A percentile compares a stretch with the other conserved stretches of the same genome.
These are phyloP conservation scores for Hamamelis virginiana DNA, from an alignment of 164 flowering plant species.

Conservation along the genomic window DNA sequence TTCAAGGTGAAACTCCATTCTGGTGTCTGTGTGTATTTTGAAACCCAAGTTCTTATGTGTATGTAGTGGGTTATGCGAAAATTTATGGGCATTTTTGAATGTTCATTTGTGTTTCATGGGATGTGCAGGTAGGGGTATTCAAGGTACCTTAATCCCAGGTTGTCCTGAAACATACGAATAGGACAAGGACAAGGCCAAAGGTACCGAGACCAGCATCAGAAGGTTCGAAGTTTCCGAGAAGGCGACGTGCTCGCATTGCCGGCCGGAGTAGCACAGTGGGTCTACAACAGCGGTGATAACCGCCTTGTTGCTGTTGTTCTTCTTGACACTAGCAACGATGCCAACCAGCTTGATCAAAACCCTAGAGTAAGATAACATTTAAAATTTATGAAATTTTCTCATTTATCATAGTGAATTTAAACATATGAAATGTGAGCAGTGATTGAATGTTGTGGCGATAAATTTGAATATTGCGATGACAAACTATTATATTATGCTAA, in stretches of 20 bases:
- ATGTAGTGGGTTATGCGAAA: too few species aligned
- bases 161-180: constrained; percentile 46
- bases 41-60: too few species aligned
- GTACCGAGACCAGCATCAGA: constrained; percentile 43
- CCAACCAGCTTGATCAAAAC: constrained; percentile 46
- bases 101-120: not conserved
- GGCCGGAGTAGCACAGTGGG: constrained; percentile 50
- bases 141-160: constrained; percentile 35
- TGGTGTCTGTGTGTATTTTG: too few species aligned
- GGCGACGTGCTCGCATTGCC: constrained; percentile 56
- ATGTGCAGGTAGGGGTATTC: constrained; percentile 39
- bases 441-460: too few species aligned
- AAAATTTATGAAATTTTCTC: too few species aligned
- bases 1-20: constrained; percentile 50
- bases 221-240: constrained; percentile 30
- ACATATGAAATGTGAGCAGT: too few species aligned
- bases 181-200: constrained; percentile 6
- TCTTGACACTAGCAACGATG: constrained; percentile 35
- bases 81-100: too few species aligned
- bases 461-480: too few species aligned
- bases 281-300: constrained; percentile 43
- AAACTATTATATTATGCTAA: too few species aligned
- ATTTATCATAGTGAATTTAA: too few species aligned
- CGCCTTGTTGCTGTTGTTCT: constrained; percentile 32
- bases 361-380: constrained; percentile 28